Percentiles rank a stretch among this genome's conserved stretches.
These are phyloP conservation scores for Thelonectria rubi DNA, from an alignment of 2,329 filamentous ascomycete species.

Conservation along the genomic window DNA sequence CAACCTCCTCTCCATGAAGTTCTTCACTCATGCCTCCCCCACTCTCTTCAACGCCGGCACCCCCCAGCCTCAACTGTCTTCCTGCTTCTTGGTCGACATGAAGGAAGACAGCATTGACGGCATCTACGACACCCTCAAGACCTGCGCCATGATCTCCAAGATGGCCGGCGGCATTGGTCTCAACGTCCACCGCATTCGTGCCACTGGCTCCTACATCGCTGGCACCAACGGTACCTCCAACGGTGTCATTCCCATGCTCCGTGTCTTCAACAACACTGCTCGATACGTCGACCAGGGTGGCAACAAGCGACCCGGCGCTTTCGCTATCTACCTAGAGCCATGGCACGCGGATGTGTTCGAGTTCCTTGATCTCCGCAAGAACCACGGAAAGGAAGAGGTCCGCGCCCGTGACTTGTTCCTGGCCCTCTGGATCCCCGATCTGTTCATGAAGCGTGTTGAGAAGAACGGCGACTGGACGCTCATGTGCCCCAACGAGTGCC, in stretches of 20 bases:
- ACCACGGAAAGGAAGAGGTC: conserved; percentile 98
- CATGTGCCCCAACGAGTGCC: conserved; percentile 97
- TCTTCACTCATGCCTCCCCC: conserved; percentile 97
- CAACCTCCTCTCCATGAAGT: conserved; percentile 98
- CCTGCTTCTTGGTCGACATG: conserved; percentile 99
- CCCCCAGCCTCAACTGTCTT: conserved; percentile 91
- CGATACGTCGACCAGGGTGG: conserved; percentile 98
- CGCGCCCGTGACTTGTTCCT: conserved; percentile 98
- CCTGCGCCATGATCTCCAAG: conserved; percentile 99
- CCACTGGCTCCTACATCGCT: conserved; percentile 96
- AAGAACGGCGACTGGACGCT: conserved; percentile 96
- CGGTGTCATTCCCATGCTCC: conserved; percentile 95
- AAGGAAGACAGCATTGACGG: conserved; percentile 99
- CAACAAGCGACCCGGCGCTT: conserved; percentile 98
- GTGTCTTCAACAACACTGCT: conserved; percentile 99
- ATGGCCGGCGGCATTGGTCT: conserved; percentile 98
- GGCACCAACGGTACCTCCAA: conserved; percentile 99
- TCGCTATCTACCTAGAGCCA: conserved; percentile 98
- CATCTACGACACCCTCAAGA: conserved; percentile 99
- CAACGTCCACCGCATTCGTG: conserved; percentile 95
- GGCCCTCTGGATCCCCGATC: conserved; percentile 96
- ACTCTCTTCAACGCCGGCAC: conserved; percentile 99
- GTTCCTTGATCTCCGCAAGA: conserved; percentile 98
- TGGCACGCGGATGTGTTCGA: conserved; percentile 99
- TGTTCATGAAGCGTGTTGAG: conserved; percentile 99